Evolutionary conservation across 2,329 filamentous ascomycete species (phyloP), one percentile per base, ranked within the genome.

Genomic region (Periconia sp.): DNA sequence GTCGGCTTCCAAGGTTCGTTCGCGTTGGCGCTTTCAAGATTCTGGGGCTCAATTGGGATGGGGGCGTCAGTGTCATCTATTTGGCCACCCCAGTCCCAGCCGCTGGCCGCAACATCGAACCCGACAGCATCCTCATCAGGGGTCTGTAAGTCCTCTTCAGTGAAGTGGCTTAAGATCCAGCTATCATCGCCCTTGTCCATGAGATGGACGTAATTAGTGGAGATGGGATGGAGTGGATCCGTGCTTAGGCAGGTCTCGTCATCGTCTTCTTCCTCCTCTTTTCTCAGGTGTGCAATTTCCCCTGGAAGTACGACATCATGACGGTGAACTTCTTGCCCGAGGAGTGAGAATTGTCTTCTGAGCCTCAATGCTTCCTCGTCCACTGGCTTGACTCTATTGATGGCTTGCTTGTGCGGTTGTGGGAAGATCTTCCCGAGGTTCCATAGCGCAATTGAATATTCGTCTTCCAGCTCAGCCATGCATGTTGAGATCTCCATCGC

Each of bases 221-320:
- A 46, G 11, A 61, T 44, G 3, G 56, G 61, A 25, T 63, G 59
- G 0, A 65, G 7, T 4, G 61, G 55, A 37, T 63, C 60, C 1
- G 51, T 57, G 22, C 53, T 59, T 2, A 40, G 54, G 5, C 50
- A 25, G 26, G 53, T 59, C 8, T 56, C 38, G 1, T 46, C 54
- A 16, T 61, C 55, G 8, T 58, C 59, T 2, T 54, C 38, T 4
- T 48, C 29, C n/a, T 36, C 21, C 11, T 41, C 4, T 35, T 46
- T 5, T 34, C 34, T 12, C 7, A 12, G 23, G 7, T 25, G 23
- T 25, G 7, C 23, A 25, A 25, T 12, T 25, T 29, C 13, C 4
- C 29, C 15, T 2, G 9, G 22, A 2, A 51, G 35, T 1, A 43
- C 32, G 7, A 64, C 32, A 8, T 66, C 59, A 12, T 61, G 50